Conservation (phyloP, 2,329 filamentous ascomycete species). For the Stemphylium lycopersici region DNA sequence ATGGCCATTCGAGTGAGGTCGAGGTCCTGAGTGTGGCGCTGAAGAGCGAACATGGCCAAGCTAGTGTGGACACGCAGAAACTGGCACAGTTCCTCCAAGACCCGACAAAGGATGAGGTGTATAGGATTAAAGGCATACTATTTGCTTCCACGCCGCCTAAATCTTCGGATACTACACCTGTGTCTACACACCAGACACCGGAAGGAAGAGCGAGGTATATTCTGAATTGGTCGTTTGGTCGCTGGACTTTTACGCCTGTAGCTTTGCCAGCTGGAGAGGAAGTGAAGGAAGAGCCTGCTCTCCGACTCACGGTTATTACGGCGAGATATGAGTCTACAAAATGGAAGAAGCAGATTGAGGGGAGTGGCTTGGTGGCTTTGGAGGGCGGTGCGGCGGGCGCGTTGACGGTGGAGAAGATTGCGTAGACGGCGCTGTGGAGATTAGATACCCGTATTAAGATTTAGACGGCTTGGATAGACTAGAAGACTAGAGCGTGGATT, state of each 20-base stretch:
- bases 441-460: neutral
- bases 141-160: slow-evolving; percentile 54
- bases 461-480: neutral
- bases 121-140: slow-evolving; percentile 84
- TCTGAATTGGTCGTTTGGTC: slow-evolving; percentile 96
- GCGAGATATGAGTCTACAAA: slow-evolving; percentile 75
- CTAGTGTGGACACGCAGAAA: slow-evolving; percentile 66
- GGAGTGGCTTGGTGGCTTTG: slow-evolving; percentile 53
- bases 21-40: slow-evolving; percentile 88
- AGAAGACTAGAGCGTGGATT: neutral
- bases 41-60: slow-evolving; percentile 54
- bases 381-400: slow-evolving; percentile 27
- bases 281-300: slow-evolving; percentile 56
- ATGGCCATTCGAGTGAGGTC: slow-evolving; percentile 79
- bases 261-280: slow-evolving; percentile 45
- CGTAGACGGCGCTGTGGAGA: neutral
- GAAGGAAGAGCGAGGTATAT: slow-evolving; percentile 70
- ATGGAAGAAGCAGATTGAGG: slow-evolving; percentile 76
- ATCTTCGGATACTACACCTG: slow-evolving; percentile 51
- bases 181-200: slow-evolving; percentile 44
- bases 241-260: slow-evolving; percentile 85
- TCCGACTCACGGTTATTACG: slow-evolving; percentile 78
- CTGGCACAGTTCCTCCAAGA: slow-evolving; percentile 63
- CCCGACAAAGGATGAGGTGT: slow-evolving; percentile 91
- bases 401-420: slow-evolving; percentile 30